Evolutionary conservation across 164 flowering plant genomes (phyloP), one percentile per base, ranked within the genome.

Genomic region (Houttuynia cordata): DNA sequence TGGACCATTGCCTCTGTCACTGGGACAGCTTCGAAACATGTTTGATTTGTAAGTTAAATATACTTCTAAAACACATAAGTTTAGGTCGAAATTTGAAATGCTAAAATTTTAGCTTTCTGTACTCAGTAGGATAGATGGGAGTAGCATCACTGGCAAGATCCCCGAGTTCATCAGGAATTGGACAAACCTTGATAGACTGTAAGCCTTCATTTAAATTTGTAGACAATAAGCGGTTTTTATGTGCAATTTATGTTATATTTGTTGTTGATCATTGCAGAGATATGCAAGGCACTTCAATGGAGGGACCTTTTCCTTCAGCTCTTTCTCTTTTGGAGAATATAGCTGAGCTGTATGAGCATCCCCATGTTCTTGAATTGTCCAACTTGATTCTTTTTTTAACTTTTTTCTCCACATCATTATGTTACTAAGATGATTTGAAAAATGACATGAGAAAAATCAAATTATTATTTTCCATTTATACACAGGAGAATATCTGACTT

Each of bases 81-180:
- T 7, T 19, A 57, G 17, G 34, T 57, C 1, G 10, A 34, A 15
- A 57, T 39, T 15, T 18, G 20, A 17, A 24, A 65, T 37, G 4
- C 50, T 39, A 22, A 37, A 53, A 62, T 19, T 3, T 40, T 15
- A 9, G 12, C 58, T 71, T 45, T 14, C 12, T 67, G 21, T 63
- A 57, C 79, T 76, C 86, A 90, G 97, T 72, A 53, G 86, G 73
- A 71, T 90, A 63, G 88, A 79, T 73, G 91, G 93, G 61, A 90
- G 47, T 62, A 19, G 21, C 22, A 54, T 87, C 21, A 72, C 88
- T 22, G 95, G 97, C 54, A 78, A 56, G 66, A 79, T 90, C 68
- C 97, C 97, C 24, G 79, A 76, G 56, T 76, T 85, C 53, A 83
- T 90, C 34, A 92, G 92, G 41, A 87, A 85, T 64, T 84, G 85